Conservation (phyloP, 306 rosid species). For the Potentilla sterilis region DNA sequence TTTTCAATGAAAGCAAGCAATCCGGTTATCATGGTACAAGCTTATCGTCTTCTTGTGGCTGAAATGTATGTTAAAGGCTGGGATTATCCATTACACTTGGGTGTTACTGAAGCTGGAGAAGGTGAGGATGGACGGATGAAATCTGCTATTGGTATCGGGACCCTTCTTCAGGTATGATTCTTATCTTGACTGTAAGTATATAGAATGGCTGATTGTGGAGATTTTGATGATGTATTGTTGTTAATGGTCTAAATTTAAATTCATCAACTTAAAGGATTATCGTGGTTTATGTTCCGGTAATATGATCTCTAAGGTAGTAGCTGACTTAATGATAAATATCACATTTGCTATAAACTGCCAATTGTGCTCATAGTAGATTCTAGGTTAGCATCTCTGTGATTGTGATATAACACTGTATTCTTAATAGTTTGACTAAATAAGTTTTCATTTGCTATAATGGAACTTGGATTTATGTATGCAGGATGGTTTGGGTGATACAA, state of each 20-base stretch:
- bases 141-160: slow-evolving; percentile 98
- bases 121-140: slow-evolving; percentile 99
- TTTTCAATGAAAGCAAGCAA: slow-evolving; percentile 99
- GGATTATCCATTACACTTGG: slow-evolving; percentile 98
- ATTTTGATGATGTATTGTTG: neutral
- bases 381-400: neutral
- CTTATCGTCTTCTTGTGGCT: slow-evolving; percentile 90
- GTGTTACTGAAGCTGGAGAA: slow-evolving; percentile 99
- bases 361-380: neutral
- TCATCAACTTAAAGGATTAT: slow-evolving; percentile 12
- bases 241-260: neutral
- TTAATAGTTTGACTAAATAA: neutral
- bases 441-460: neutral
- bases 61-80: slow-evolving; percentile 98
- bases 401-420: neutral
- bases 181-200: slow-evolving; percentile 13
- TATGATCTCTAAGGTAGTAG: slow-evolving; percentile 14
- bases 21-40: slow-evolving; percentile 98
- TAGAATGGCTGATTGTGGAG: neutral
- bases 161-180: slow-evolving; percentile 85
- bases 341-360: slow-evolving; percentile 6
- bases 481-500: slow-evolving; percentile 99
- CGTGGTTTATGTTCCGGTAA: slow-evolving; percentile 6
- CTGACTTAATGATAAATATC: neutral
- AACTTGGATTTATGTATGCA: slow-evolving; percentile 26